Percentiles rank a stretch among this genome's conserved stretches.
Evolutionary conservation across 1,284 basidiomycete genomes (phyloP).

Genomic region (Moesziomyces antarcticus): DNA sequence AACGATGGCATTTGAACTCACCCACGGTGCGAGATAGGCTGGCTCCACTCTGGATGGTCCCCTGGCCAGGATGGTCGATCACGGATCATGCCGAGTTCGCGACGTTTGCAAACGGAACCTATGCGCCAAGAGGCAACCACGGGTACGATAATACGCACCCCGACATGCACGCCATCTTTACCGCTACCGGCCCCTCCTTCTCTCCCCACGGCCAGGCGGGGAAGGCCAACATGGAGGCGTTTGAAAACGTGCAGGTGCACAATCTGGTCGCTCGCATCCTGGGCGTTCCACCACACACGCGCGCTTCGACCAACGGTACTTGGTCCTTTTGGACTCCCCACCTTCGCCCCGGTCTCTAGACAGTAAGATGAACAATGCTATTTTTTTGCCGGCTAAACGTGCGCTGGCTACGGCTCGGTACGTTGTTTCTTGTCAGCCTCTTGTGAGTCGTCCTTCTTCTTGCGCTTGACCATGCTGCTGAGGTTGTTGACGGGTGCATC

Average conservation of each 20-base stretch:
- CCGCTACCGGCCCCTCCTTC: slow-evolving; percentile 87
- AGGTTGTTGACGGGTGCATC: slow-evolving; percentile 57
- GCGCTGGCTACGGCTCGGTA: slow-evolving; percentile 17
- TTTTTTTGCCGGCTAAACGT: not conserved
- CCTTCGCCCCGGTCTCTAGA: slow-evolving; percentile 25
- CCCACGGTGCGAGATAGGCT: slow-evolving; percentile 12
- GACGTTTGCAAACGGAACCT: slow-evolving; percentile 71
- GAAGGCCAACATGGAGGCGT: slow-evolving; percentile 72
- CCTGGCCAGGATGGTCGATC: slow-evolving; percentile 38
- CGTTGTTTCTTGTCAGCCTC: slow-evolving; percentile 35
- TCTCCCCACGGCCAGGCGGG: slow-evolving; percentile 69
- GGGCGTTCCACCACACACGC: slow-evolving; percentile 71
- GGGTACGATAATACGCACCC: slow-evolving; percentile 81
- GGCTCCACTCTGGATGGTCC: slow-evolving; percentile 38
- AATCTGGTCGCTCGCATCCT: slow-evolving; percentile 81
- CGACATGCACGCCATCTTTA: slow-evolving; percentile 88
- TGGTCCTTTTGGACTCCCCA: slow-evolving; percentile 30
- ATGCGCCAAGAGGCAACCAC: slow-evolving; percentile 74
- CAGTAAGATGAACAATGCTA: too few species aligned
- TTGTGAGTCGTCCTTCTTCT: slow-evolving; percentile 51
- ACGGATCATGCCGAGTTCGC: slow-evolving; percentile 21
- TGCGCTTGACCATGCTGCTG: slow-evolving; percentile 58
- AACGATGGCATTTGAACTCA: slow-evolving; percentile 16
- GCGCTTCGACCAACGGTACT: slow-evolving; percentile 23
- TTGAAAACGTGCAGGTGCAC: slow-evolving; percentile 85